Base-by-base conservation (phyloP, 2,329 filamentous ascomycete species). In the Trichoderma semiorbis region DNA sequence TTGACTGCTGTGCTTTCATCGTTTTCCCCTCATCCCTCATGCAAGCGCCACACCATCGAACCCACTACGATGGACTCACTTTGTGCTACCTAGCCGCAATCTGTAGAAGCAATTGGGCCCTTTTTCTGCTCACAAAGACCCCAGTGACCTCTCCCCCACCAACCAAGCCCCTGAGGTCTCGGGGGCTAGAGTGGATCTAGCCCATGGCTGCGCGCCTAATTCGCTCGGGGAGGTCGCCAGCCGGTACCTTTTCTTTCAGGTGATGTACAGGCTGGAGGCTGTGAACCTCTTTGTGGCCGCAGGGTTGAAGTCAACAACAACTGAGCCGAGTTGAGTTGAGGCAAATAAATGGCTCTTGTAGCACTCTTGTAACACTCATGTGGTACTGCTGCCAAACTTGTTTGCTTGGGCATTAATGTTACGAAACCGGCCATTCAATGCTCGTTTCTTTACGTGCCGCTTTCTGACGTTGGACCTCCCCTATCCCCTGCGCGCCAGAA, bases 381-480 rank as follows among this genome's bases (percentile, higher is more conserved):
- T 53, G 43, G 43, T 12, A 50, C 43, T 50, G 43, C 43, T 50
- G 11, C 43, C n/a, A 50, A 50, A 50, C 43, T 26, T 28, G 11
- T 26, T 24, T 55, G 50, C 7, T 55, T 55, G 24, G 5, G 53
- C 53, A 30, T 24, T 5, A 53, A 24, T 12, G 47, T 12, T 24
- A 6, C 53, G 53, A 2, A 28, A n/a, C 53, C 1, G 24, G 24
- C 28, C n/a, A 12, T 34, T 21, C 57, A 60, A 34, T 30, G 8
- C 55, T 5, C 55, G 36, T 32, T 32, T 58, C 18, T 32, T n/a
- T 43, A 28, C 55, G 26, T 60, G 28, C 57, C 28, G 28, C 8
- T 60, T 58, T 32, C 57, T 60, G 58, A 62, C 58, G 58, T 39
- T 62, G 58, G 32, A 21, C 58, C 58, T 67, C 64, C 64, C 64